phyloP scores from a whole-genome alignment of 352 stramenopile species.

The Aphanomyces euteiches region DNA sequence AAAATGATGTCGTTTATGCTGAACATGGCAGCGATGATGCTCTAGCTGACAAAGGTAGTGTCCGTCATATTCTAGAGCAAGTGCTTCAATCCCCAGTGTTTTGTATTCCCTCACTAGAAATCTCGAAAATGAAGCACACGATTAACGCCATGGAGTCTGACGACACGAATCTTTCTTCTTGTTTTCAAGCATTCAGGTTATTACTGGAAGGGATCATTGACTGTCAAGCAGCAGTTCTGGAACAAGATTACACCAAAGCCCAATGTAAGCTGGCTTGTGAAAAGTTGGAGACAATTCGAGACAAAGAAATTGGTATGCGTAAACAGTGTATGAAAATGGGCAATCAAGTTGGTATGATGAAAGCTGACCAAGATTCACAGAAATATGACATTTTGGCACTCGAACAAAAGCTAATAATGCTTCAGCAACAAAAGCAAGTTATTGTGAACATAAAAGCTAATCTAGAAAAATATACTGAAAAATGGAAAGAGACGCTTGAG shows the following conservation, averaged over 20 bases:
- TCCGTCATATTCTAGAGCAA: neutral
- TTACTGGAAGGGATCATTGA: neutral
- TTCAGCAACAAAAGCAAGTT: neutral
- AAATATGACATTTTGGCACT: neutral
- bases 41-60: neutral
- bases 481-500: neutral
- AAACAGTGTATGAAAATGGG: neutral
- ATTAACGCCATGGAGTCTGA: no score
- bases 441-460: neutral
- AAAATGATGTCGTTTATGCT: neutral
- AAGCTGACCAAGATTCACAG: slow-evolving; percentile 2
- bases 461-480: neutral
- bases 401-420: neutral
- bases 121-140: no score
- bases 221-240: neutral
- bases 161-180: neutral
- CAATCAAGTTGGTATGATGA: slow-evolving; percentile 4
- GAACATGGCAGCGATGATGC: neutral
- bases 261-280: no score
- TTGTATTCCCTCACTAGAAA: no score
- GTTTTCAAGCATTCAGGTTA: neutral
- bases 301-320: no score
- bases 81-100: neutral
- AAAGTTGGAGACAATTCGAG: no score
- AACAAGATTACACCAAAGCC: no score